Percentiles rank a stretch among this genome's conserved stretches.
Conservation (phyloP, 176 grass and related monocot species). For the Cymbopogon citratus region DNA sequence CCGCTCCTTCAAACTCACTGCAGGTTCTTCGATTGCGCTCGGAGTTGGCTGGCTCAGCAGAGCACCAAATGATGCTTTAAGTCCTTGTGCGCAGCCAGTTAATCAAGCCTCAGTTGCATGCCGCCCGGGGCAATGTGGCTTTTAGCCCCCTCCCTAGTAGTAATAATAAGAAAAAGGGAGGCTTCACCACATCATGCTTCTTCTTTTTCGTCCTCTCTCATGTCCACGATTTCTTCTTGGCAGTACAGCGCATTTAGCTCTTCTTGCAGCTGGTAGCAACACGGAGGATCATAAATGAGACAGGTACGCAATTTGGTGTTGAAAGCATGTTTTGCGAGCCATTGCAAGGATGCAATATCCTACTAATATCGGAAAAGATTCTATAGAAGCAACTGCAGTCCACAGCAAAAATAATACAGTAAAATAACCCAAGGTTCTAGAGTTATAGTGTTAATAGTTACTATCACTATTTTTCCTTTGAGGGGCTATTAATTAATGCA, state of each 20-base stretch:
- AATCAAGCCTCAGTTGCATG: background rate
- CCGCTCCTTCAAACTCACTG: background rate
- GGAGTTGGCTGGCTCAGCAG: background rate
- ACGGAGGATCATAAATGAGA: background rate
- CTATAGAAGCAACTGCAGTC: background rate
- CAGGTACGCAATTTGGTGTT: background rate
- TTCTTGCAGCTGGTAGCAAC: conserved; percentile 71
- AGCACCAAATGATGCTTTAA: background rate
- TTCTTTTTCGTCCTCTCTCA: conserved; percentile 50
- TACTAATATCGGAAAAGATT: background rate
- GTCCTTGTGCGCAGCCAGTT: background rate
- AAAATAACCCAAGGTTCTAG: background rate
- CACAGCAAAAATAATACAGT: background rate
- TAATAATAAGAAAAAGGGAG: background rate
- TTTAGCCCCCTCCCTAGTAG: background rate
- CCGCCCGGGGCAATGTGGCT: background rate
- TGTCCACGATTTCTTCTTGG: conserved; percentile 59
- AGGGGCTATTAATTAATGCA: background rate
- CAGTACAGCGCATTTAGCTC: conserved; percentile 70
- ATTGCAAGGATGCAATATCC: background rate
- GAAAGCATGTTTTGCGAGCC: background rate
- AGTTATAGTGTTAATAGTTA: background rate
- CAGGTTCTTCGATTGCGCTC: background rate
- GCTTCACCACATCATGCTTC: conserved; percentile 33
- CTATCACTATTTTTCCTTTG: background rate